Evolutionary conservation across 768 basidiomycete species (phyloP).

Genomic region (Mycena vitilis): DNA sequence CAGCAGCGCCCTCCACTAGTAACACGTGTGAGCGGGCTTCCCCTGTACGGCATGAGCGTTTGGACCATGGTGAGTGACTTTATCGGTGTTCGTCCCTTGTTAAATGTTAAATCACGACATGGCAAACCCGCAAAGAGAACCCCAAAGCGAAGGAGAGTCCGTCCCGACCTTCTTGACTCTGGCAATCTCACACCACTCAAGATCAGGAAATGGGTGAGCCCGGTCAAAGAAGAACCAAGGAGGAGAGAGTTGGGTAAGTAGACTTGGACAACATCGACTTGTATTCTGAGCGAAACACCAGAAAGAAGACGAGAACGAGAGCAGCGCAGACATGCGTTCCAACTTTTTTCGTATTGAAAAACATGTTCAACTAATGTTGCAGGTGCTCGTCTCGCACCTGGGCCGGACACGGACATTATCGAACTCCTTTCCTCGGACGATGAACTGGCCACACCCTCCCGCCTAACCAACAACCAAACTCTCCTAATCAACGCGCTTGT

Average conservation of each 20-base stretch:
- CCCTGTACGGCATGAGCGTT: too few species aligned
- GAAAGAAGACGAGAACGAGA: too few species aligned
- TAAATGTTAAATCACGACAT: too few species aligned
- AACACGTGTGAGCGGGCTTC: too few species aligned
- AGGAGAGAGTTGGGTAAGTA: constrained; percentile 1
- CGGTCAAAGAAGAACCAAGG: neutral
- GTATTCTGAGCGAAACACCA: neutral
- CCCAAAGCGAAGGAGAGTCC: neutral
- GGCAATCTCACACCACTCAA: neutral
- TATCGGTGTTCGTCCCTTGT: too few species aligned
- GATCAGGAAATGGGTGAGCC: neutral
- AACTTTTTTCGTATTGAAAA: too few species aligned
- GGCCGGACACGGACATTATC: too few species aligned
- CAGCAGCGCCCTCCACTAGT: neutral
- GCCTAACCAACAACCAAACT: neutral
- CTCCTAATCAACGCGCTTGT: constrained; percentile 8
- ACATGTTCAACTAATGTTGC: too few species aligned
- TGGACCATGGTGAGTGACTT: neutral
- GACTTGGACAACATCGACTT: neutral
- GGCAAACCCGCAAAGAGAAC: too few species aligned
- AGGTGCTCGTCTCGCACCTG: too few species aligned
- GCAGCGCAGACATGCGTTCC: too few species aligned
- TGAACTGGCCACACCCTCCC: constrained; percentile 14
- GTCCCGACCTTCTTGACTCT: neutral
- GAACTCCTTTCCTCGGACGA: constrained; percentile 16